Evolutionary conservation across 225 moss, liverwort and hornwort genomes (phyloP), one percentile per base, ranked within the genome.

Genomic region (Pseudoscleropodium purum): DNA sequence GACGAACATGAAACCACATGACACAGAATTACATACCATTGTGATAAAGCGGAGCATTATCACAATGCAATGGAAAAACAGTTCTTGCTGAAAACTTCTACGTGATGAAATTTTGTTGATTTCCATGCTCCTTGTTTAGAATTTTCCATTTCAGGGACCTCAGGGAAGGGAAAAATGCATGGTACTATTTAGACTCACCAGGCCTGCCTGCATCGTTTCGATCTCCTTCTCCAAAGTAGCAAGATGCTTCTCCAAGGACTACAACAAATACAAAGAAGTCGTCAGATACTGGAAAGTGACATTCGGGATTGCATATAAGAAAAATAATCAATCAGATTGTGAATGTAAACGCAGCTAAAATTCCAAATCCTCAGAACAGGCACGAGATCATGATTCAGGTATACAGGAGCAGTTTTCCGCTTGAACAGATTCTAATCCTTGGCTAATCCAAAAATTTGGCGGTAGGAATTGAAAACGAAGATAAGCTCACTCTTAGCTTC

Each of bases 211-310:
- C 99, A 99, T 96, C 49, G 83, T 78, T 65, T 87, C 88, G 57
- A 99, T 95, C 90, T 97, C 93, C 90, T 90, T 95, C 95, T 97
- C 96, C 96, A 99, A 88, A 34, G 66, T 88, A 87, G 88, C 90
- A 82, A 99, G 91, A 91, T 97, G 99, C 88, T 93, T 97, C 89
- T 95, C 94, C 94, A 99, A 91, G 68, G 99, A 96, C 99, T 99
- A 94, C 81, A 88, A 89, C 70, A 86, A 90, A 59, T 41, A 27
- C 75, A 84, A 70, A 86, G 47, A 72, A 75, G 73, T 54, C 59
- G 59, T 86, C 78, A 91, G 85, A 54, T 85, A 72, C 67, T 87
- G 31, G 78, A 89, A 75, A 24, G 63, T 18, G 37, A 84, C 70
- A 63, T 69, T 69, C 5, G 43, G 26, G 68, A 70, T 70, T 15